Evolutionary conservation across 192 early-diverging fungal species (phyloP).

Genomic region (Phycomyces blakesleeanus): DNA sequence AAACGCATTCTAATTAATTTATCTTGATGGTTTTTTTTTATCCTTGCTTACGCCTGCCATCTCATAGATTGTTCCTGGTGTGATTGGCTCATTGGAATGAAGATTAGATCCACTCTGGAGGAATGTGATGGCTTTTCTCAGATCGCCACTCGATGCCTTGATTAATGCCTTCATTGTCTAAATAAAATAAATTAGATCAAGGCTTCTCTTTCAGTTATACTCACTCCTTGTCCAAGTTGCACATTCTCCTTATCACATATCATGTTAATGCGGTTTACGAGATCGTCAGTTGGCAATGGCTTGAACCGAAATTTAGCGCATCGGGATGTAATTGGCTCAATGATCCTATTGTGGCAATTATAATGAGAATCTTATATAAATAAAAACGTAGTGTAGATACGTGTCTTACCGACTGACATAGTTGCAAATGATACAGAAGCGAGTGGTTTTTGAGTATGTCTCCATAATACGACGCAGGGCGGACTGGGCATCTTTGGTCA

Average conservation of each 20-base stretch:
- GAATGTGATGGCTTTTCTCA: conserved; percentile 88
- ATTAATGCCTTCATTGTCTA: conserved; percentile 67
- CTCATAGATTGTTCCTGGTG: conserved; percentile 58
- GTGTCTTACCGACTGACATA: conserved; percentile 68
- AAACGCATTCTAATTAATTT: conserved; percentile 3
- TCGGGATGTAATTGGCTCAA: conserved; percentile 88
- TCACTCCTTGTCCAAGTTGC: conserved; percentile 49
- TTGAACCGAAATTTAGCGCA: conserved; percentile 97
- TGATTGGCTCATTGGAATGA: conserved; percentile 46
- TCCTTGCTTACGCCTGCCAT: conserved; percentile 68
- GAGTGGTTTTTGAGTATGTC: conserved; percentile 84
- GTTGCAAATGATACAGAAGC: conserved; percentile 95
- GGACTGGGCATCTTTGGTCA: conserved; percentile 92
- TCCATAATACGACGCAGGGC: conserved; percentile 94
- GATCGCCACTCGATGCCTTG: conserved; percentile 78
- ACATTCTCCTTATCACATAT: conserved; percentile 71
- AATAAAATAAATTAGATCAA: not conserved
- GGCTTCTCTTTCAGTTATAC: no score
- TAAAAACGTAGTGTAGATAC: conserved; percentile 32
- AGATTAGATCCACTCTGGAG: conserved; percentile 80
- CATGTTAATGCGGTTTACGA: conserved; percentile 55
- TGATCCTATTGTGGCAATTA: conserved; percentile 60
- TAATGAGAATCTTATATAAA: not conserved
- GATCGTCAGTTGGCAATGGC: conserved; percentile 62
- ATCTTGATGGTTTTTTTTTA: not conserved